A percentile compares a stretch with the other conserved stretches of the same genome.
Evolutionary conservation across 2,329 filamentous ascomycete genomes (phyloP).

Genomic region (Cladosporium velox): DNA sequence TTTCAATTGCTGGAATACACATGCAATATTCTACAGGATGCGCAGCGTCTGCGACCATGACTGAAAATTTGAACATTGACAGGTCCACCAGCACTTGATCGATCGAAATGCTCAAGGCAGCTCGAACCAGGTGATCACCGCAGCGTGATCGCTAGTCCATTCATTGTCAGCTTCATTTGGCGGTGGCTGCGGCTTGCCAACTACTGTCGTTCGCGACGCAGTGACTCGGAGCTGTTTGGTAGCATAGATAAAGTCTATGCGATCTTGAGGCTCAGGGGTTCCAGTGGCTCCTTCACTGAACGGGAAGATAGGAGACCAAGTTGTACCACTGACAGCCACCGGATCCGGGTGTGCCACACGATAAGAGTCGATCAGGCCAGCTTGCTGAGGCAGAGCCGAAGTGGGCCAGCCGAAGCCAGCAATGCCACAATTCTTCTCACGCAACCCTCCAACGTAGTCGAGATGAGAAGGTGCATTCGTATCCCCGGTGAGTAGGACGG

Average conservation of each 20-base stretch:
- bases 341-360: constrained; percentile 16
- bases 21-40: not conserved
- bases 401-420: constrained; percentile 16
- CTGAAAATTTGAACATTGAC: not conserved
- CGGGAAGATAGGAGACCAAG: constrained; percentile 15
- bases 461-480: constrained; percentile 17
- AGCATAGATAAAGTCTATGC: constrained; percentile 17
- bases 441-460: not conserved
- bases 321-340: not conserved
- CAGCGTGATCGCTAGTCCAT: constrained; percentile 14
- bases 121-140: constrained; percentile 1
- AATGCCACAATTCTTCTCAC: constrained; percentile 13
- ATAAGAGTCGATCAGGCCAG: constrained; percentile 13
- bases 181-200: not conserved
- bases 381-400: constrained; percentile 8
- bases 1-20: not conserved
- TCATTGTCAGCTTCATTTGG: not conserved
- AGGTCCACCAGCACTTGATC: not conserved
- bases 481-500: constrained; percentile 11
- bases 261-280: constrained; percentile 13
- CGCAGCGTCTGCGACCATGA: not conserved
- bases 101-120: not conserved
- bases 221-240: constrained; percentile 4
- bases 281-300: constrained; percentile 7
- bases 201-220: constrained; percentile 1